phyloP scores from a whole-genome alignment of 441 rosid genomes.

The Populus trichocarpa region DNA sequence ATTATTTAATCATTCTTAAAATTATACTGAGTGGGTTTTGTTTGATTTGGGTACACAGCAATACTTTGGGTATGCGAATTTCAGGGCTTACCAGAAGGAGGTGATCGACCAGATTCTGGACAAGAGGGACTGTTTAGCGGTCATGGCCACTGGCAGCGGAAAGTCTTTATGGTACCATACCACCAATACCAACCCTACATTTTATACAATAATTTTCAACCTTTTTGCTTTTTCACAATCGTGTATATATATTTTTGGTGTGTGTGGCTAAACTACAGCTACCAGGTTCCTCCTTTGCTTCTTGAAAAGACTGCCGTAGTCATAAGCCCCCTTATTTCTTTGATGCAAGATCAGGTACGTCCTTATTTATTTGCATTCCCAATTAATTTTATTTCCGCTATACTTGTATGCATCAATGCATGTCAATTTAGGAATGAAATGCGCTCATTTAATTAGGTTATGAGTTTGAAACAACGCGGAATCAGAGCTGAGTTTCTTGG shows the following conservation, averaged over 20 bases:
- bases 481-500: constrained; percentile 48
- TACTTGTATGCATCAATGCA: background rate
- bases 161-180: constrained; percentile 42
- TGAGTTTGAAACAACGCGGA: constrained; percentile 43
- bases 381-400: background rate
- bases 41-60: constrained; percentile 17
- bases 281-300: constrained; percentile 48
- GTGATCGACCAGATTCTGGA: constrained; percentile 34
- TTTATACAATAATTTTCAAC: background rate
- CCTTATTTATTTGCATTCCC: background rate
- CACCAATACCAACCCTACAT: background rate
- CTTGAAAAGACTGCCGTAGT: constrained; percentile 37
- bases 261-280: constrained; percentile 20
- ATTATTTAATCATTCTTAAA: background rate
- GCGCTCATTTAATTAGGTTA: constrained; percentile 25
- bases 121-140: constrained; percentile 41
- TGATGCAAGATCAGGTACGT: constrained; percentile 60
- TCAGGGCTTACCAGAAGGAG: constrained; percentile 45
- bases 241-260: background rate
- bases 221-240: background rate
- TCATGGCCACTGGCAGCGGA: constrained; percentile 59
- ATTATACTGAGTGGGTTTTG: background rate
- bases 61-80: constrained; percentile 40
- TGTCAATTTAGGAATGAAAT: background rate
- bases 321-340: constrained; percentile 49